phyloP scores from a whole-genome alignment of 306 rosid genomes.

The Alnus rubra region DNA sequence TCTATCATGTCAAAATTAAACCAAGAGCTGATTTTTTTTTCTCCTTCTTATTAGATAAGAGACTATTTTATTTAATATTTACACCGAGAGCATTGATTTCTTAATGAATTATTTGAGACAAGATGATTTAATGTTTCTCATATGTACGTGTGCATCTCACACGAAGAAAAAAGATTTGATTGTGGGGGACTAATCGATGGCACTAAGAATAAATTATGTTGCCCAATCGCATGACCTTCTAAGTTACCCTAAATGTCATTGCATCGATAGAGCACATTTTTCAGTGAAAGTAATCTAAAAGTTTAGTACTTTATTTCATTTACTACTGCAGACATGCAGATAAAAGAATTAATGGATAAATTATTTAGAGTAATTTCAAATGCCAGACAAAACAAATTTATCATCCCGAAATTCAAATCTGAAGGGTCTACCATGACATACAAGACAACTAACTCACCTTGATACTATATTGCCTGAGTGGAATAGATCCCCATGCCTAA shows the following conservation, averaged over 20 bases:
- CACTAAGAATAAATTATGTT: neutral
- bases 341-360: neutral
- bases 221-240: neutral
- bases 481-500: conserved; percentile 82
- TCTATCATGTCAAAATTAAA: neutral
- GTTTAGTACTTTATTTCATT: neutral
- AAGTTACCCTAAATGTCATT: conserved; percentile 5
- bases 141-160: neutral
- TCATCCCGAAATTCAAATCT: neutral
- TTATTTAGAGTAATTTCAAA: neutral
- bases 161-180: neutral
- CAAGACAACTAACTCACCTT: conserved; percentile 56
- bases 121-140: neutral
- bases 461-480: conserved; percentile 96
- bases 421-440: neutral
- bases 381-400: neutral
- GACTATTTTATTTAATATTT: too few species aligned
- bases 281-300: neutral
- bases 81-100: too few species aligned
- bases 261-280: neutral
- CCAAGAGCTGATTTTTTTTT: neutral
- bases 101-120: neutral
- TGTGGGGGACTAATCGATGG: conserved; percentile 5
- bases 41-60: too few species aligned
- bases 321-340: neutral